Evolutionary conservation across 306 rosid genomes (phyloP), one percentile per base, ranked within the genome.

Genomic region (Benincasa hispida): DNA sequence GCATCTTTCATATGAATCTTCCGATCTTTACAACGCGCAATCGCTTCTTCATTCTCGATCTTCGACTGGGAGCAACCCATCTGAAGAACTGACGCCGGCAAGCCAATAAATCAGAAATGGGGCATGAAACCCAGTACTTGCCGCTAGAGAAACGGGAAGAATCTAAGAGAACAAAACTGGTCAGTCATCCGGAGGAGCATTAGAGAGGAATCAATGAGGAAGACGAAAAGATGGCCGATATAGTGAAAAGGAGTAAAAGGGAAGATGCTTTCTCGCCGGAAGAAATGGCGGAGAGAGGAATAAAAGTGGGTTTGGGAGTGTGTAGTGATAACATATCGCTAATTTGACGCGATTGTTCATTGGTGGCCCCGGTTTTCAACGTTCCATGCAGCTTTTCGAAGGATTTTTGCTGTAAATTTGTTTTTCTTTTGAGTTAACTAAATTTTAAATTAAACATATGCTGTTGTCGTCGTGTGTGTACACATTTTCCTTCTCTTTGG

Each of bases 1-100:
- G 96, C 91, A 0, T 86, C 89, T 68, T 92, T 94, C 90, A 94
- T 92, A 78, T 24, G 81, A 1, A 55, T 86, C 84, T 88, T 92
- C 11, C 99, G 95, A 0, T 92, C 90, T 67, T 87, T 94, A 88
- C 99, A 94, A 1, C 97, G 88, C 2, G 89, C 79, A 59, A 94
- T 91, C 0, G 99, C 91, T 75, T 92, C 99, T 67, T 94, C 97
- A 86, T 94, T 92, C 83, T 94, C 97, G 87, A 94, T 94, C 87
- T 90, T 94, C 1, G 99, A 94, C 72, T 94, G 97, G 28, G 80
- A 74, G 68, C 99, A 94, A 47, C 99, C 99, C 99, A 94, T 94
- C 3, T 34, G n/a, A 65, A 37, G 53, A 39, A 67, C 0, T 22
- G 1, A 21, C 74, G 39, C 14, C 24, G 14, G 56, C 5, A n/a